These are phyloP conservation scores for Apiospora sp. DNA, from an alignment of 2,329 filamentous ascomycete genomes.

Conservation along the genomic window DNA sequence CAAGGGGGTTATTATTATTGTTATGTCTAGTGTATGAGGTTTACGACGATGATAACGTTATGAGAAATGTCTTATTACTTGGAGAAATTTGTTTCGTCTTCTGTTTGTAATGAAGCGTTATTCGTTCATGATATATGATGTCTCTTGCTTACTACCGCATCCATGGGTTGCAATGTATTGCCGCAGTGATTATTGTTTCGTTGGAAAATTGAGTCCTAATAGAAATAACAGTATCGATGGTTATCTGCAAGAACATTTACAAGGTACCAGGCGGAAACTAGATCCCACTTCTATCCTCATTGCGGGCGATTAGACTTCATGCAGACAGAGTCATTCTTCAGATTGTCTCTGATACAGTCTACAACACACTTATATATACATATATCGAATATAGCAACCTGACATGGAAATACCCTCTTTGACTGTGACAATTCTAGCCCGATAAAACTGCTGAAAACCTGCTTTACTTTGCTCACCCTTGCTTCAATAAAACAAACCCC, in stretches of 20 bases:
- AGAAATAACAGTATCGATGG: not conserved
- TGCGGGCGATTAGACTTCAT: not conserved
- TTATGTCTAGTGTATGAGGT: slow-evolving; percentile 4
- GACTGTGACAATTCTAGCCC: not conserved
- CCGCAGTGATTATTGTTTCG: too few species aligned
- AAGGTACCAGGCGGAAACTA: too few species aligned
- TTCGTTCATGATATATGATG: not conserved
- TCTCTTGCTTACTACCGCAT: not conserved
- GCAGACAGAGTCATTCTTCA: not conserved
- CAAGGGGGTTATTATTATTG: not conserved
- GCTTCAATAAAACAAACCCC: slow-evolving; percentile 41
- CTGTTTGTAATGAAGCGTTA: not conserved
- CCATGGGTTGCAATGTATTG: not conserved
- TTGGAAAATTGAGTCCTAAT: too few species aligned
- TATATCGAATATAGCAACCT: not conserved
- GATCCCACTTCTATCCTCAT: not conserved
- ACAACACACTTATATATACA: not conserved
- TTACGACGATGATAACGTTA: slow-evolving; percentile 1
- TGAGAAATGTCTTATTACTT: slow-evolving; percentile 19
- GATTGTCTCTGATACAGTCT: not conserved
- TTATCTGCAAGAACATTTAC: not conserved
- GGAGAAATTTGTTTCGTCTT: not conserved
- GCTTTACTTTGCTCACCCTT: slow-evolving; percentile 2
- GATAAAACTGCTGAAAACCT: not conserved
- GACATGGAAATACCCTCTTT: not conserved